Conservation (phyloP, 2,329 filamentous ascomycete genomes). For the Diaporthe citri region DNA sequence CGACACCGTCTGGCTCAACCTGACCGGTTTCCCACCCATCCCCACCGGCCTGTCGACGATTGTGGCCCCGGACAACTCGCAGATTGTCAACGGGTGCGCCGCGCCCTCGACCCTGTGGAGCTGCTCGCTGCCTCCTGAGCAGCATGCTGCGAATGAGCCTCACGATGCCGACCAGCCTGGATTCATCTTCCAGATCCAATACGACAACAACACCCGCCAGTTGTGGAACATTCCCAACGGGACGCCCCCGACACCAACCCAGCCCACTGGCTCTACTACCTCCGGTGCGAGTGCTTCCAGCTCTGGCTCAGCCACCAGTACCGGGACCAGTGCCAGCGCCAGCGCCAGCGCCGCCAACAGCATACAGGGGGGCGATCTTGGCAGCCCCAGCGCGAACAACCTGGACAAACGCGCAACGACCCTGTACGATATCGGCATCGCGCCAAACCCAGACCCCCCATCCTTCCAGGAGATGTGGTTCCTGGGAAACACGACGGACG, state of each 20-base stretch:
- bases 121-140: constrained; percentile 84
- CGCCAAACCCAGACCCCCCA: constrained; percentile 69
- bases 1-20: constrained; percentile 77
- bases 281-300: constrained; percentile 21
- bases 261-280: constrained; percentile 33
- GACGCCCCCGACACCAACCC: constrained; percentile 43
- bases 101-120: constrained; percentile 84
- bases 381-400: constrained; percentile 2
- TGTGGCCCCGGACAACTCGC: constrained; percentile 76
- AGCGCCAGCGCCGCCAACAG: constrained; percentile 19
- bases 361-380: constrained; percentile 9
- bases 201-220: constrained; percentile 70
- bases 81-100: constrained; percentile 77
- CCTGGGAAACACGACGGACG: constrained; percentile 87
- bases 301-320: constrained; percentile 1
- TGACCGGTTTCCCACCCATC: constrained; percentile 88
- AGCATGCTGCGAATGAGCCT: constrained; percentile 73
- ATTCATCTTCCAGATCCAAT: constrained; percentile 83
- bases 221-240: constrained; percentile 63
- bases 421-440: constrained; percentile 51
- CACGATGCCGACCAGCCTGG: constrained; percentile 79
- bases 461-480: constrained; percentile 81
- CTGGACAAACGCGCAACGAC: constrained; percentile 21
- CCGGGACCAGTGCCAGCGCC: constrained; percentile 16
- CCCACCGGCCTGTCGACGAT: constrained; percentile 87